Evolutionary conservation across 495 filamentous ascomycete genomes (phyloP).

Genomic region (Cudoniella acicularis): DNA sequence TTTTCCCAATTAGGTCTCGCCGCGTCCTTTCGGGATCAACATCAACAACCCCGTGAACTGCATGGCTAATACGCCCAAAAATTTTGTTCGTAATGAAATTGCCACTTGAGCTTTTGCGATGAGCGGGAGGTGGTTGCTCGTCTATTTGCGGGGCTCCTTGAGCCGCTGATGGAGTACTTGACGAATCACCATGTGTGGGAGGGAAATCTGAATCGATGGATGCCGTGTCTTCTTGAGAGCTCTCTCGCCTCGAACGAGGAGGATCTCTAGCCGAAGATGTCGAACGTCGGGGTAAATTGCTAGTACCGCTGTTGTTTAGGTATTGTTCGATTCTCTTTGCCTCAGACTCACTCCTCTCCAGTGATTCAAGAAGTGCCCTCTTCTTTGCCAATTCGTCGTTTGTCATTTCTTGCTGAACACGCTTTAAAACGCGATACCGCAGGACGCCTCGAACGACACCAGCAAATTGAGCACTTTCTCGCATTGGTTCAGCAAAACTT

Average conservation of each 20-base stretch:
- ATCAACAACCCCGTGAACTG: constrained; percentile 92
- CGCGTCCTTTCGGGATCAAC: constrained; percentile 90
- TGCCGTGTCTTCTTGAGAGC: constrained; percentile 57
- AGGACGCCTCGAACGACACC: constrained; percentile 87
- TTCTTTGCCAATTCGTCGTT: constrained; percentile 86
- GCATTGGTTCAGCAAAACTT: constrained; percentile 93
- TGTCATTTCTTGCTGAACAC: constrained; percentile 96
- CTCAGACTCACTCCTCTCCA: constrained; percentile 87
- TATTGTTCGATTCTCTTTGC: constrained; percentile 91
- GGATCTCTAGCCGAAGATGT: constrained; percentile 53
- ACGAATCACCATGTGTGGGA: constrained; percentile 72
- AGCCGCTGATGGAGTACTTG: constrained; percentile 57
- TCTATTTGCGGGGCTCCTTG: constrained; percentile 47
- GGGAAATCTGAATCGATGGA: constrained; percentile 95
- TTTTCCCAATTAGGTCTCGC: constrained; percentile 92
- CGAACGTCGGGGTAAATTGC: constrained; percentile 57
- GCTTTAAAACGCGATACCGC: constrained; percentile 83
- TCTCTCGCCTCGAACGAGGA: constrained; percentile 32
- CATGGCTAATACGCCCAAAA: constrained; percentile 92
- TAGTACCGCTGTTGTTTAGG: constrained; percentile 61
- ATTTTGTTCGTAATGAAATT: constrained; percentile 87
- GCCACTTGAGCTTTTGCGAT: constrained; percentile 71
- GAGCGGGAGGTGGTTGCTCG: constrained; percentile 36
- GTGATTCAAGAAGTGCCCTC: constrained; percentile 66
- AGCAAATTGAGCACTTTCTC: constrained; percentile 95